phyloP scores from a whole-genome alignment of 148 eudicot species.

The Diospyros lotus region DNA sequence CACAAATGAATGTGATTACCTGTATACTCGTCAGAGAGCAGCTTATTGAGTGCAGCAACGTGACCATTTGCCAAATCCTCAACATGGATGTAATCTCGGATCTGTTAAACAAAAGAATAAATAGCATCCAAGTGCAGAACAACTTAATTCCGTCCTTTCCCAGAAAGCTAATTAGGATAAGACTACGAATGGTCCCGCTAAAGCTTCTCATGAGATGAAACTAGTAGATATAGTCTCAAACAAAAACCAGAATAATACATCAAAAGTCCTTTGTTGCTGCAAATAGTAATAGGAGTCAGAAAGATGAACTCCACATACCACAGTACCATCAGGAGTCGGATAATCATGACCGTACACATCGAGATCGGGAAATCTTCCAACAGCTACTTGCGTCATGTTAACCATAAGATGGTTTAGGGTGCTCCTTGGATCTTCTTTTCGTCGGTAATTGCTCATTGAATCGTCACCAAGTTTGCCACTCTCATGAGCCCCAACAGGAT shows the following conservation, averaged over 20 bases:
- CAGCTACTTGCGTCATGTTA: conserved; percentile 85
- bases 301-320: conserved; percentile 38
- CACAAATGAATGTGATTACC: conserved; percentile 31
- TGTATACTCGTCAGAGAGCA: conserved; percentile 36
- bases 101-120: conserved; percentile 28
- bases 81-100: conserved; percentile 88
- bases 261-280: background rate
- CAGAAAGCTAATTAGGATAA: background rate
- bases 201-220: background rate
- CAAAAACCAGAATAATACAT: background rate
- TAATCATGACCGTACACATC: conserved; percentile 86
- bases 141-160: background rate
- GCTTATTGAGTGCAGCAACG: conserved; percentile 77
- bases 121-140: background rate
- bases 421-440: no score
- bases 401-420: conserved; percentile 79
- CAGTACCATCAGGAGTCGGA: conserved; percentile 86
- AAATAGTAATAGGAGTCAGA: background rate
- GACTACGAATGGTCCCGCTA: background rate
- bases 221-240: background rate
- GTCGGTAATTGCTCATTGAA: conserved; percentile 62
- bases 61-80: conserved; percentile 97
- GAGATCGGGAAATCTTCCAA: conserved; percentile 71
- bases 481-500: conserved; percentile 93
- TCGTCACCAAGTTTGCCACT: conserved; percentile 89